These are phyloP conservation scores for Aaosphaeria arxii DNA, from an alignment of 2,329 filamentous ascomycete genomes.

Conservation along the genomic window DNA sequence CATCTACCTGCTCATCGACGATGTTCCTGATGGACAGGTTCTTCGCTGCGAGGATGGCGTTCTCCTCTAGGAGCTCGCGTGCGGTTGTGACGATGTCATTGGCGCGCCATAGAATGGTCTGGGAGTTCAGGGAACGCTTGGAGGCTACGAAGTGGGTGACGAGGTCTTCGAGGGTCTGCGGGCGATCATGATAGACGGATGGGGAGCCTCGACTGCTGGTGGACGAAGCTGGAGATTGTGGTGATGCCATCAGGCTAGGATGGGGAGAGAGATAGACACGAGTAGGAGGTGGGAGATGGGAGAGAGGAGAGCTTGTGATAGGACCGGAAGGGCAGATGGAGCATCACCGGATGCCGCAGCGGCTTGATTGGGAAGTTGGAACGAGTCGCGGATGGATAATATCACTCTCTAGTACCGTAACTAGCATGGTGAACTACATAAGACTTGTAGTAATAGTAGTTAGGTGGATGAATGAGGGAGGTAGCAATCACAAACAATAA, in stretches of 20 bases:
- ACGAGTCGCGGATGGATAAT: too few species aligned
- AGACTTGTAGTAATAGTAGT: too few species aligned
- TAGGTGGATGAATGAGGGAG: too few species aligned
- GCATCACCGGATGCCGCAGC: background rate
- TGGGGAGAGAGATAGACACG: background rate
- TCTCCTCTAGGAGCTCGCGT: constrained; percentile 73
- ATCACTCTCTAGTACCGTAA: too few species aligned
- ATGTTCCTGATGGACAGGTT: constrained; percentile 43
- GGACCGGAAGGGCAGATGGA: background rate
- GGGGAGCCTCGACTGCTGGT: constrained; percentile 33
- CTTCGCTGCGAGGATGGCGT: constrained; percentile 63
- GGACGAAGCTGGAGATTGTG: constrained; percentile 40
- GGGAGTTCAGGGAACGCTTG: constrained; percentile 82
- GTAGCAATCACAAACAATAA: too few species aligned
- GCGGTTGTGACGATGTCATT: constrained; percentile 81
- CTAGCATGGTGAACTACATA: too few species aligned
- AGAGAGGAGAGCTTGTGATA: constrained; percentile 1
- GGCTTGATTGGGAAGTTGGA: too few species aligned
- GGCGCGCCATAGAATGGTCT: constrained; percentile 77
- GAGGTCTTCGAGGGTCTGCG: constrained; percentile 66
- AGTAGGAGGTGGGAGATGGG: background rate
- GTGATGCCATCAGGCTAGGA: constrained; percentile 31
- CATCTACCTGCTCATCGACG: constrained; percentile 44
- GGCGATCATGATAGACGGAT: constrained; percentile 28
- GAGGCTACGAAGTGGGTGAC: constrained; percentile 82